Evolutionary conservation across 2,329 filamentous ascomycete genomes (phyloP), one percentile per base, ranked within the genome.

Genomic region (Fonsecaea pugnacius): DNA sequence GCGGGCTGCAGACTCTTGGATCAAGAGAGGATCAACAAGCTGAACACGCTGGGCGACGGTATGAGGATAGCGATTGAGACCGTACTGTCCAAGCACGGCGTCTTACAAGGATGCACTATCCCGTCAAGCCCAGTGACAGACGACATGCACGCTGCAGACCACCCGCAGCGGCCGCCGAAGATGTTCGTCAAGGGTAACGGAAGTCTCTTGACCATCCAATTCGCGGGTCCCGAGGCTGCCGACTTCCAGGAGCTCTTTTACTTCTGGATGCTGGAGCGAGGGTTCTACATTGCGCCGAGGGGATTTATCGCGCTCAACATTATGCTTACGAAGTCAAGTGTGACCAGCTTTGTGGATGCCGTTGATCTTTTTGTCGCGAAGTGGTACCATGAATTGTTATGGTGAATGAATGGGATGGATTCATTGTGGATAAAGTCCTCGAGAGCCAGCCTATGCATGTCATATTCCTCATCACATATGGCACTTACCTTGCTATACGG

Each of bases 261-360:
- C 55, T 73, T 74, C 43, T 64, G 71, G 40, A 72, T 75, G 69
- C 67, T 76, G 30, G 57, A 66, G 38, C 51, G 70, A 32, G 70
- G 71, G 2, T 71, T 75, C 48, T 73, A 71, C 58, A 67, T 76
- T 27, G 73, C 74, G 12, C 63, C 70, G 24, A 64, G 74, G 18
- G 74, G 75, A 0, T 75, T 74, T 56, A 67, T 75, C 4, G 70
- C 73, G 10, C 58, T 76, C 56, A 75, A 71, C 48, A 68, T 75
- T 46, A 68, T 71, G 62, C 66, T 74, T 53, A 69, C 64, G 0
- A 62, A 70, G 33, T 66, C 69, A 16, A 69, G 72, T 36, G 64
- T 70, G 8, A 56, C 27, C 9, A 27, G 21, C n/a, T 70, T 71
- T 58, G 64, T 71, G 6, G 12, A 18, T 18, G 70, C 66, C 12